These are phyloP conservation scores for Ceratorhiza oryzae-sativae DNA, from an alignment of 1,284 basidiomycete genomes.

Conservation along the genomic window DNA sequence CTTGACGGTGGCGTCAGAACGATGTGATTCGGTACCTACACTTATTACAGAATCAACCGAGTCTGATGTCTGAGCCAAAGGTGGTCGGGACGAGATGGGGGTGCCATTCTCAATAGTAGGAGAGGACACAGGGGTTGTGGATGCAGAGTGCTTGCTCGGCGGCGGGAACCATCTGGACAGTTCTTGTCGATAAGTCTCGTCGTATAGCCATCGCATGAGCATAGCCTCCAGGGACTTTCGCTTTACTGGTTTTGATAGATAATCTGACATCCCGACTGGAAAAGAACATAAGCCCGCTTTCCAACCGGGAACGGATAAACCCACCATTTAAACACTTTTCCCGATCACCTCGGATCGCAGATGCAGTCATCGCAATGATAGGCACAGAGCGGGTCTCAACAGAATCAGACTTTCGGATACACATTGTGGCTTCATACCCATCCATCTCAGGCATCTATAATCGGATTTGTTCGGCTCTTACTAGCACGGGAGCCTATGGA, in stretches of 20 bases:
- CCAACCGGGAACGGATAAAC: not conserved
- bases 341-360: slow-evolving; percentile 30
- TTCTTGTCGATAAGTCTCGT: slow-evolving; percentile 35
- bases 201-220: slow-evolving; percentile 28
- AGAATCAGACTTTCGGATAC: slow-evolving; percentile 31
- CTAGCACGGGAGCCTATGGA: too few species aligned
- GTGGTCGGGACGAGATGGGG: not conserved
- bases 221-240: slow-evolving; percentile 30
- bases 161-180: slow-evolving; percentile 29
- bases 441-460: slow-evolving; percentile 40
- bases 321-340: slow-evolving; percentile 33
- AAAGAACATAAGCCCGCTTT: not conserved
- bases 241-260: slow-evolving; percentile 27
- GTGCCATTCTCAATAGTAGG: not conserved
- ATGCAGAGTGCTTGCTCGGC: not conserved
- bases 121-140: not conserved
- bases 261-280: slow-evolving; percentile 31
- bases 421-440: slow-evolving; percentile 36
- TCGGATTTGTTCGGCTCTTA: not conserved
- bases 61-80: not conserved
- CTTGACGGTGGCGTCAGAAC: not conserved
- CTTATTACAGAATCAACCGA: not conserved
- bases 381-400: slow-evolving; percentile 16
- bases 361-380: slow-evolving; percentile 38
- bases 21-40: not conserved